A percentile compares a stretch with the other conserved stretches of the same genome.
Evolutionary conservation across 2,329 filamentous ascomycete species (phyloP).

Genomic region (Epichloe coenophiala): DNA sequence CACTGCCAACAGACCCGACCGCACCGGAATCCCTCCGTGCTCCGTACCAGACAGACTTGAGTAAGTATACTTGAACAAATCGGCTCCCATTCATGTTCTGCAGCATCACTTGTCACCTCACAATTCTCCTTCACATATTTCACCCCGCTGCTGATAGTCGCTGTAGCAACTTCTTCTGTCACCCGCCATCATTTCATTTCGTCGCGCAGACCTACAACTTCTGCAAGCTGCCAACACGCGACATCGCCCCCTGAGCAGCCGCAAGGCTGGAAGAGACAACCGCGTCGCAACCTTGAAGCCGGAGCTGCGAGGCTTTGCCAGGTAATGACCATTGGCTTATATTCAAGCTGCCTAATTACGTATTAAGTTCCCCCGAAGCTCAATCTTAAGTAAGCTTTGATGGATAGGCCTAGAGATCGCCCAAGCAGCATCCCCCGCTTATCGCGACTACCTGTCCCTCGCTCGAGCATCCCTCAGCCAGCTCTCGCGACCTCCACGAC

Average conservation of each 20-base stretch:
- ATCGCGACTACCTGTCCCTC: constrained; percentile 25
- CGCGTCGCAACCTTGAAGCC: background rate
- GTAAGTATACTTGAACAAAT: background rate
- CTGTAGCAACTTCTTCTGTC: background rate
- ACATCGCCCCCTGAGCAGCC: background rate
- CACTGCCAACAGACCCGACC: background rate
- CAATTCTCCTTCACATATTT: background rate
- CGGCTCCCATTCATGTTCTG: background rate
- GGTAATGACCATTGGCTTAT: too few relatives aligned
- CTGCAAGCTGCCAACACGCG: background rate
- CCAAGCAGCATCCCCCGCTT: constrained; percentile 21
- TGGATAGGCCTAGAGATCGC: constrained; percentile 24
- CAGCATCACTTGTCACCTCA: background rate
- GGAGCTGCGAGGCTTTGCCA: background rate
- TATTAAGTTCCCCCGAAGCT: too few relatives aligned
- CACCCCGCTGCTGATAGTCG: background rate
- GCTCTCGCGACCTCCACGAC: constrained; percentile 14
- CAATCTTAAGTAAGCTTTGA: constrained; percentile 2
- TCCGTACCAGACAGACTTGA: background rate
- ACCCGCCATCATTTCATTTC: background rate
- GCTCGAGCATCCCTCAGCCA: constrained; percentile 20
- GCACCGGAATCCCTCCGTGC: background rate
- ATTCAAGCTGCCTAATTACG: background rate
- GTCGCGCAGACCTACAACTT: background rate
- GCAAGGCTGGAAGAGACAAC: background rate